Evolutionary conservation across 495 filamentous ascomycete species (phyloP), one percentile per base, ranked within the genome.

Genomic region (Aspergillus nanangensis): DNA sequence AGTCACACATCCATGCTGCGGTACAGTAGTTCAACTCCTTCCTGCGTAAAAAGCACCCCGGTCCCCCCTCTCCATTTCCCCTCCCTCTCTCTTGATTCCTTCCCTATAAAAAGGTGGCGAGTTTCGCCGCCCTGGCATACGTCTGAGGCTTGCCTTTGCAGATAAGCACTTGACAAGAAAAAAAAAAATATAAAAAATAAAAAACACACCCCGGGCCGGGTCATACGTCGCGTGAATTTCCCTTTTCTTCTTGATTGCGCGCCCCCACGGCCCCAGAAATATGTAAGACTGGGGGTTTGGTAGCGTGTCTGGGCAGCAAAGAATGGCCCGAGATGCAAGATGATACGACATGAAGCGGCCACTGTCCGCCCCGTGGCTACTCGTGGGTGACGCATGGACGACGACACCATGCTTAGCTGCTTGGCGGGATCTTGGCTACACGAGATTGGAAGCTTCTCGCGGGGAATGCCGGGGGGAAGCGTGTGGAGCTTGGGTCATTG

Each of bases 401-500:
- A 48, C 45, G 15, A 44, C 53, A 19, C 41, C 38, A 48, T 51
- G 41, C 45, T 48, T 48, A 51, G 48, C 23, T 33, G 41, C 53
- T 56, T 56, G 53, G 53, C 53, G 23, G 10, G 8, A 46, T 34
- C 53, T 56, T 56, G 53, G 53, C 48, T 51, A 24, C 25, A 32
- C 47, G 35, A 44, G 41, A 56, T 48, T 48, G 44, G 48, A 40
- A 45, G 41, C 45, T 41, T 47, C 27, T 36, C 39, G 41, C 45
- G 52, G 52, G 37, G 48, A 8, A 39, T 39, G 20, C 37, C 35
- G 25, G 47, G 29, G 34, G 33, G 21, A n/a, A 10, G 25, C 21
- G 19, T 20, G 36, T 38, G 36, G 36, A 38, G 18, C 17, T 11
- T 27, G 34, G 25, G 40, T 17, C 19, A 13, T 25, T n/a, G 35